A percentile compares a stretch with the other conserved stretches of the same genome.
Conservation (phyloP, 2,329 filamentous ascomycete genomes). For the Fusarium abutilonis region DNA sequence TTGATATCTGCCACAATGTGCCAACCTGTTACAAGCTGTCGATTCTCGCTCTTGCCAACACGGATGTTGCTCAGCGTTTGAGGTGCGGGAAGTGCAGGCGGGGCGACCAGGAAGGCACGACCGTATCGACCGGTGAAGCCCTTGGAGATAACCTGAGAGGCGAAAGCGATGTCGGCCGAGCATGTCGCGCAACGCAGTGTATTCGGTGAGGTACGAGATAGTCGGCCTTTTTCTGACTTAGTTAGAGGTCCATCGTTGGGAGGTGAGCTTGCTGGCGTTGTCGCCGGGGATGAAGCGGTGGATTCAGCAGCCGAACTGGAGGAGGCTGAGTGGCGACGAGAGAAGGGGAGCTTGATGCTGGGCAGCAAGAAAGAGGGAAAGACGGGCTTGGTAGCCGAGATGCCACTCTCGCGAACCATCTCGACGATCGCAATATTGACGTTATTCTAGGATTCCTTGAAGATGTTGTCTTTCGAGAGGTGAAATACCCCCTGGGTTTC, state of each 20-base stretch:
- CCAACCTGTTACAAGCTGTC: conserved; percentile 69
- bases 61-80: conserved; percentile 63
- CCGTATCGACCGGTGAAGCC: conserved; percentile 74
- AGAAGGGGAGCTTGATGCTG: conserved; percentile 60
- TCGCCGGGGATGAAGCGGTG: conserved; percentile 43
- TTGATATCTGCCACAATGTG: conserved; percentile 72
- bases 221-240: conserved; percentile 36
- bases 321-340: conserved; percentile 53
- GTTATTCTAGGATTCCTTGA: conserved; percentile 1
- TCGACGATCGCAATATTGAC: conserved; percentile 12
- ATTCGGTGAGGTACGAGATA: conserved; percentile 60
- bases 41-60: conserved; percentile 63
- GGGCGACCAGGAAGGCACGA: conserved; percentile 68
- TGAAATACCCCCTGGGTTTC: conserved; percentile 7
- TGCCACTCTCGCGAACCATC: conserved; percentile 52
- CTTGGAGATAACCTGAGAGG: conserved; percentile 70
- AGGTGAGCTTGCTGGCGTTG: conserved; percentile 46
- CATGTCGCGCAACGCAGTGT: conserved; percentile 69
- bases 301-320: conserved; percentile 48
- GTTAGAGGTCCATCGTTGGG: conserved; percentile 29
- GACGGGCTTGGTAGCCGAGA: conserved; percentile 55
- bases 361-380: conserved; percentile 65
- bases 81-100: conserved; percentile 43
- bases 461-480: conserved; percentile 10
- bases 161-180: conserved; percentile 68